These are phyloP conservation scores for Lagenaria siceraria DNA, from an alignment of 306 rosid species.

Conservation along the genomic window DNA sequence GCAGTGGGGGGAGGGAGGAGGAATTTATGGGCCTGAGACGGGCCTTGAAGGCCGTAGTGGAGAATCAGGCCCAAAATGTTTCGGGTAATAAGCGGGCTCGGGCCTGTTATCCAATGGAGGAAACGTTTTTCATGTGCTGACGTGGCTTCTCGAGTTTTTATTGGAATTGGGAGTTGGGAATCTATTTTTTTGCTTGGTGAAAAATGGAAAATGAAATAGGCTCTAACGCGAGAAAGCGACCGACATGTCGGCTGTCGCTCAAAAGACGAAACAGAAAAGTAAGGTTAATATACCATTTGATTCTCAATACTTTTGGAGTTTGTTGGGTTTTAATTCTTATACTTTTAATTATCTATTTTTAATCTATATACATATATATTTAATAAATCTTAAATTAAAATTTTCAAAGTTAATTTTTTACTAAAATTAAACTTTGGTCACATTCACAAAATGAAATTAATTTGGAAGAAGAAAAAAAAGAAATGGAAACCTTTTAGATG, in stretches of 20 bases:
- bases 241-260: not conserved
- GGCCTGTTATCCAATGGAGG: not conserved
- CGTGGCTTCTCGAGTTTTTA: not conserved
- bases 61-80: conserved; percentile 39
- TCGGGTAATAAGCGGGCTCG: conserved; percentile 48
- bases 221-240: not conserved
- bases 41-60: conserved; percentile 68
- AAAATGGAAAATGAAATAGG: not conserved
- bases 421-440: too few species aligned
- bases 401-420: too few species aligned
- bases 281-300: too few species aligned
- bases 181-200: not conserved
- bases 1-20: conserved; percentile 5
- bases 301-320: too few species aligned
- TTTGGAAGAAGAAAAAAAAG: too few species aligned
- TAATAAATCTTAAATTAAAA: too few species aligned
- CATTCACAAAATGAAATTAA: too few species aligned
- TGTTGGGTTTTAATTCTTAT: too few species aligned
- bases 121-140: not conserved
- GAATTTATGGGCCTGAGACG: conserved; percentile 39
- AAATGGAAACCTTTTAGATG: too few species aligned
- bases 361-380: too few species aligned
- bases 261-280: not conserved
- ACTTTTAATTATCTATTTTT: too few species aligned
- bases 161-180: not conserved